Conservation (phyloP, 2,329 filamentous ascomycete genomes). For the Arachnopeziza araneosa region DNA sequence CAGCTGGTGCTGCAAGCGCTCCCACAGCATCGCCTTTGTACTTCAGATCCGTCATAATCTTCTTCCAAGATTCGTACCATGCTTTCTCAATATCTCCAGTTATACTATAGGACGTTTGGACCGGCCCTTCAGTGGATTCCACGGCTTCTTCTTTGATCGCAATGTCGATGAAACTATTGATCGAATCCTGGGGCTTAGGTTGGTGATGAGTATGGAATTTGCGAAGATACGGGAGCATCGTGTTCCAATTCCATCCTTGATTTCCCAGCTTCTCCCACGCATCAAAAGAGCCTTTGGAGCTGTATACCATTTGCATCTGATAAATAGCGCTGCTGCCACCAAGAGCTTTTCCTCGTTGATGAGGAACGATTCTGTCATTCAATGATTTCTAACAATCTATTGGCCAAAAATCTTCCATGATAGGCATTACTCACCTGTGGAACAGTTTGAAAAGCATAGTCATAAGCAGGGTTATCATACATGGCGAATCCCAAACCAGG, state of each 20-base stretch:
- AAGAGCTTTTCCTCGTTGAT: constrained; percentile 31
- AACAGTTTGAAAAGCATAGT: constrained; percentile 33
- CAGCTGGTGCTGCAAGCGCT: constrained; percentile 27
- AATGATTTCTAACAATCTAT: constrained; percentile 8
- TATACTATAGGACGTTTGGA: constrained; percentile 9
- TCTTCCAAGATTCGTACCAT: constrained; percentile 10
- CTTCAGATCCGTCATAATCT: constrained; percentile 24
- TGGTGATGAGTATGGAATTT: constrained; percentile 9
- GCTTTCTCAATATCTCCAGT: constrained; percentile 6
- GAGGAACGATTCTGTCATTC: constrained; percentile 12
- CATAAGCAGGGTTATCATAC: constrained; percentile 32
- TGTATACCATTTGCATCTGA: constrained; percentile 7
- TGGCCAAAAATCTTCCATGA: constrained; percentile 11
- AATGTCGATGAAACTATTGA: neutral
- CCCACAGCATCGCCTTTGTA: constrained; percentile 29
- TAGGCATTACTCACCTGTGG: constrained; percentile 29
- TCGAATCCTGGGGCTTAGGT: neutral
- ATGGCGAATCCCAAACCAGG: constrained; percentile 30
- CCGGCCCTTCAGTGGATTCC: constrained; percentile 6
- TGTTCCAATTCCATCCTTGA: constrained; percentile 35
- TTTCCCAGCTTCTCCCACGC: constrained; percentile 37
- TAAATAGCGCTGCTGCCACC: constrained; percentile 34
- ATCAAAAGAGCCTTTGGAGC: constrained; percentile 17
- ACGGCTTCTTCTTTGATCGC: constrained; percentile 3
- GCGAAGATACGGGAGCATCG: constrained; percentile 6